Evolutionary conservation across 2,329 filamentous ascomycete genomes (phyloP).

Genomic region (Juglanconis juglandina): DNA sequence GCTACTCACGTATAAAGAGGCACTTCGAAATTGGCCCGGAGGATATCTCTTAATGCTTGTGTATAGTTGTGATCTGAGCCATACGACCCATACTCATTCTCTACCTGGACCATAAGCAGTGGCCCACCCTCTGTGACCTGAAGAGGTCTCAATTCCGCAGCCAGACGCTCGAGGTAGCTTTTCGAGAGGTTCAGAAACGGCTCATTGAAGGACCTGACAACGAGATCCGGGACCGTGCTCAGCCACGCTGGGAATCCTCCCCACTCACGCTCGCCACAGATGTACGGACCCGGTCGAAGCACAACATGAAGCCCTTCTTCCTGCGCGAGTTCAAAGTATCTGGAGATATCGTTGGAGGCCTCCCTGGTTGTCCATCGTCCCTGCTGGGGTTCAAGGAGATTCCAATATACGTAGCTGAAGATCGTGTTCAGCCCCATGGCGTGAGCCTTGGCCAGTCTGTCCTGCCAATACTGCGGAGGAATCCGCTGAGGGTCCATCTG

Average conservation of each 20-base stretch:
- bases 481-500: conserved; percentile 51
- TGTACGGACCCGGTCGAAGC: conserved; percentile 45
- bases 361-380: conserved; percentile 35
- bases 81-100: conserved; percentile 50
- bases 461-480: conserved; percentile 43
- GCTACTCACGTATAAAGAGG: conserved; percentile 38
- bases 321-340: conserved; percentile 44
- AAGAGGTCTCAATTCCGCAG: conserved; percentile 31
- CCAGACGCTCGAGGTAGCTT: conserved; percentile 36
- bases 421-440: conserved; percentile 50
- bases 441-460: conserved; percentile 40
- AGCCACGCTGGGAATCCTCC: conserved; percentile 47
- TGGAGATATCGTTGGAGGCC: conserved; percentile 44
- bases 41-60: conserved; percentile 36
- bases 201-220: conserved; percentile 38
- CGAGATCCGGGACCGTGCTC: conserved; percentile 36
- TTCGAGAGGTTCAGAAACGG: conserved; percentile 36
- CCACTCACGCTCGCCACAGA: conserved; percentile 48
- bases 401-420: conserved; percentile 50
- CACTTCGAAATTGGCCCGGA: conserved; percentile 39
- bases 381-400: conserved; percentile 40
- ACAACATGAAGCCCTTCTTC: conserved; percentile 44
- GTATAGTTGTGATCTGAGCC: conserved; percentile 44
- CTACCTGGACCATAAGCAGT: conserved; percentile 48
- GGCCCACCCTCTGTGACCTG: conserved; percentile 42